phyloP scores from a whole-genome alignment of 495 filamentous ascomycete species.

The Chaetomium tenue region DNA sequence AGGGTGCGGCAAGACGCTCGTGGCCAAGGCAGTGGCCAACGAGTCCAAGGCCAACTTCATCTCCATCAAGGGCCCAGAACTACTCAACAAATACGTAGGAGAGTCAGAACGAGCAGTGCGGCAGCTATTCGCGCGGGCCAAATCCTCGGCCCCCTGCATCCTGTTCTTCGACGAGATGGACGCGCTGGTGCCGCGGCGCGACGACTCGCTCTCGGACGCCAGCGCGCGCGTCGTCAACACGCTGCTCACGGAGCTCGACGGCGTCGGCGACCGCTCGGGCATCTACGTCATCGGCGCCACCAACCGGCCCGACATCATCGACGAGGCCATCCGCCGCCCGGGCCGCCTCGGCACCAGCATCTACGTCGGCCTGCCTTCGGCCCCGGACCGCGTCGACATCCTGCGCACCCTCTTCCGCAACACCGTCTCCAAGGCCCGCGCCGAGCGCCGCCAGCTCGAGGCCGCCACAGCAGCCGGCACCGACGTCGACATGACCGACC shows the following conservation, averaged over 20 bases:
- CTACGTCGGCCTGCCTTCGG: constrained; percentile 83
- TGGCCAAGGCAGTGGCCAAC: constrained; percentile 95
- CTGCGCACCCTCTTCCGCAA: constrained; percentile 71
- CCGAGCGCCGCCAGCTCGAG: not conserved
- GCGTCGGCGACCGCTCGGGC: constrained; percentile 72
- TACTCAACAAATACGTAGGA: constrained; percentile 94
- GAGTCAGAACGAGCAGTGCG: constrained; percentile 91
- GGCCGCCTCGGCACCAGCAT: constrained; percentile 85
- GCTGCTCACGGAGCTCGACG: constrained; percentile 93
- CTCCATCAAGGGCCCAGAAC: constrained; percentile 91
- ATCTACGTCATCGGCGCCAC: constrained; percentile 96
- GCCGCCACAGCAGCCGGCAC: constrained; percentile 39
- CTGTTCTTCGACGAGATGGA: constrained; percentile 99
- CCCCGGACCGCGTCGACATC: constrained; percentile 80
- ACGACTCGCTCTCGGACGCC: constrained; percentile 76
- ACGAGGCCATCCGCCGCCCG: constrained; percentile 90
- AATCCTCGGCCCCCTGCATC: constrained; percentile 84
- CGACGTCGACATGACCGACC: constrained; percentile 12
- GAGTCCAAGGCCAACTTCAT: constrained; percentile 97
- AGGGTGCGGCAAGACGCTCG: constrained; percentile 93
- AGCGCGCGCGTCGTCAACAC: constrained; percentile 92
- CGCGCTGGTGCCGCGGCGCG: constrained; percentile 81
- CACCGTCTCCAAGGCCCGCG: constrained; percentile 47
- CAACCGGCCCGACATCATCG: constrained; percentile 94
- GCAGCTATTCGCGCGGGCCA: constrained; percentile 86